Conservation (phyloP, 2,329 filamentous ascomycete genomes). For the Phialophora expanda region DNA sequence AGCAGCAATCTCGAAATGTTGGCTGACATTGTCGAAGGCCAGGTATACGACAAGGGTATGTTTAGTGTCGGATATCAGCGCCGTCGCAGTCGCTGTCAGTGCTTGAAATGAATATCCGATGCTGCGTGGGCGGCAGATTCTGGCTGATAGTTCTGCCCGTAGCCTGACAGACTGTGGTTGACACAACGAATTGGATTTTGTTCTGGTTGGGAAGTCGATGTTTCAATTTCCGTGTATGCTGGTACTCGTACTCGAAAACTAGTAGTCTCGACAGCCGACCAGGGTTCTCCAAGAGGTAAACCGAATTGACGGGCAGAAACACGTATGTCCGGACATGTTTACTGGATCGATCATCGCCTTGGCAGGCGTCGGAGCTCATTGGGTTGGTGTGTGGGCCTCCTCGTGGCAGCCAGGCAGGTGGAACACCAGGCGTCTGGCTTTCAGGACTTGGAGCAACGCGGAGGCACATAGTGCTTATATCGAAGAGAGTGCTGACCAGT, state of each 20-base stretch:
- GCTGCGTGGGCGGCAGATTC: neutral
- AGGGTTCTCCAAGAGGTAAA: conserved; percentile 24
- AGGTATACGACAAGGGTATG: neutral
- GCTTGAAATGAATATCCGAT: conserved; percentile 24
- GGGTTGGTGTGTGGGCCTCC: conserved; percentile 8
- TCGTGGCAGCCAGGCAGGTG: conserved; percentile 25
- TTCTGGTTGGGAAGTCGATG: neutral
- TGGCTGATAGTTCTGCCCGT: conserved; percentile 26
- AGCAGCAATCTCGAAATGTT: conserved; percentile 13
- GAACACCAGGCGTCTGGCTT: neutral
- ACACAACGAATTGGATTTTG: neutral
- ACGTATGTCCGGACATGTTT: conserved; percentile 12
- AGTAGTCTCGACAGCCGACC: conserved; percentile 14
- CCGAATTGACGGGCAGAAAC: neutral
- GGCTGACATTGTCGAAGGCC: neutral
- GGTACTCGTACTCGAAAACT: neutral
- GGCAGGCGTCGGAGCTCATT: neutral
- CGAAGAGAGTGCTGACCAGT: conserved; percentile 24
- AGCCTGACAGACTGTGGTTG: neutral
- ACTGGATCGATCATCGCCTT: conserved; percentile 15
- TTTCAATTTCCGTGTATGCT: neutral
- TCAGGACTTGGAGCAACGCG: conserved; percentile 8
- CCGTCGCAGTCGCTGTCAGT: conserved; percentile 13
- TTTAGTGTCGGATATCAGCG: conserved; percentile 21
- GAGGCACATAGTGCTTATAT: conserved; percentile 26